Conservation (phyloP, 2,329 filamentous ascomycete genomes). For the Coccinonectria pachysandricola region DNA sequence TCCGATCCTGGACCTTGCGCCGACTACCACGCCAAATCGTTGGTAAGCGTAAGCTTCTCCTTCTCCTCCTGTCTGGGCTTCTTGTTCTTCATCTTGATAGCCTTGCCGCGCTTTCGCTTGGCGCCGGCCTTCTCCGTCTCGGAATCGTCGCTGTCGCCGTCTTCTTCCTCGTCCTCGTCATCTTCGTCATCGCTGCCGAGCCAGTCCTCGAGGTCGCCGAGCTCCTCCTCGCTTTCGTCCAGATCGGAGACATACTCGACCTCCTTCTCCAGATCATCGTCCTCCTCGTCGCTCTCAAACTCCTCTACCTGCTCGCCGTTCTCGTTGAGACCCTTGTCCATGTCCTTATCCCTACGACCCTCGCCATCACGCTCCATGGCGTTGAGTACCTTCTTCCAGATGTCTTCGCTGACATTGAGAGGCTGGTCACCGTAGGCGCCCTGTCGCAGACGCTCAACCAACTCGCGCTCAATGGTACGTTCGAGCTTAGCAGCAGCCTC, state of each 20-base stretch:
- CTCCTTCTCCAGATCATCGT: conserved; percentile 62
- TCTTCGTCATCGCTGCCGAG: conserved; percentile 60
- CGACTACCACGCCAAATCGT: conserved; percentile 32
- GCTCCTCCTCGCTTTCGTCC: conserved; percentile 71
- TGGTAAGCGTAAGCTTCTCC: conserved; percentile 31
- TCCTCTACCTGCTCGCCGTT: conserved; percentile 63
- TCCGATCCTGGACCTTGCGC: background rate
- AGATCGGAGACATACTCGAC: conserved; percentile 93
- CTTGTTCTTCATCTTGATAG: conserved; percentile 36
- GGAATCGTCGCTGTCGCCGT: conserved; percentile 47
- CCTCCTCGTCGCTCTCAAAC: conserved; percentile 54
- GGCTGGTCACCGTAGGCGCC: conserved; percentile 93
- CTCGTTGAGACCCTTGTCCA: conserved; percentile 77
- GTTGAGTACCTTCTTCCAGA: conserved; percentile 95
- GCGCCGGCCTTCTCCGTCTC: conserved; percentile 45
- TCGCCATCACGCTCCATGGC: conserved; percentile 83
- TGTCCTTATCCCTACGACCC: conserved; percentile 71
- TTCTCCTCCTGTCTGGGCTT: conserved; percentile 53
- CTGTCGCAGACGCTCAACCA: conserved; percentile 81
- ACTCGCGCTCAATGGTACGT: conserved; percentile 86
- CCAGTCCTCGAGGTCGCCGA: conserved; percentile 85
- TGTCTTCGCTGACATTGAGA: conserved; percentile 84
- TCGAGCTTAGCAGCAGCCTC: conserved; percentile 87
- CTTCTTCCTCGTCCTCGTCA: conserved; percentile 48
- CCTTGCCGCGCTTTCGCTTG: conserved; percentile 42